Base-by-base conservation (phyloP, 1,139 yeast species). In the Hanseniaspora sp. region DNA sequence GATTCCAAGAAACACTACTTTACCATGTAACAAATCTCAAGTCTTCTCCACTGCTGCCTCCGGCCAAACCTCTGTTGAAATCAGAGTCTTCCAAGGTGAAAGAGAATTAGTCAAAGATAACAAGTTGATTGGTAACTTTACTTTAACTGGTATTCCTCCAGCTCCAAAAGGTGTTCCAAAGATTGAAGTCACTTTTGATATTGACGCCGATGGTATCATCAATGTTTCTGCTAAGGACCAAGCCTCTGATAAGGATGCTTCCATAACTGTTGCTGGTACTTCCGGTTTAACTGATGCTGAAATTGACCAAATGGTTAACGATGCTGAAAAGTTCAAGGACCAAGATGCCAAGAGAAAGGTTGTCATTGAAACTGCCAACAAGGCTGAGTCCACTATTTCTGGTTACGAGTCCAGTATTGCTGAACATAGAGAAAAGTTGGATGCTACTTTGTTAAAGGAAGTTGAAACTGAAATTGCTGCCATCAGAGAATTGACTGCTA, bases 101-200 rank as follows among this genome's bases (percentile, higher is more conserved):
- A 86, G 98, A 80, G 97, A 92, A 75, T 83, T 92, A 68, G 95
- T 94, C 67, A 85, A 95, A 76, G 97, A 92, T 79, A 92, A 92
- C 84, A 92, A 92, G 77, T 80, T 90, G 73, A 90, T 92, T 72
- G 98, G 98, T 73, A 90, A 92, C 85, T 88, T 90, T 74, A 86
- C 95, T 60, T 80, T 90, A 67, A 78, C 92, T 63, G 97, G 96
- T 72, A 90, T 90, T 62, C 95, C 97, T 74, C 96, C 97, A 65
- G 96, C 96, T 67, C 96, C 96, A 75, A 90, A 88, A 82, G 98
- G 98, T 78, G 96, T 90, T 64, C 97, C 98, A 66, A 97, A 90
- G 77, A 92, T 90, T 66, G 97, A 92, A 77, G 98, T 90, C 68
- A 81, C 96, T 61, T 90, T 90, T 71, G 98, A 90, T 74, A 86